phyloP scores from a whole-genome alignment of 148 eudicot genomes.

The Rhododendron mucronatum region DNA sequence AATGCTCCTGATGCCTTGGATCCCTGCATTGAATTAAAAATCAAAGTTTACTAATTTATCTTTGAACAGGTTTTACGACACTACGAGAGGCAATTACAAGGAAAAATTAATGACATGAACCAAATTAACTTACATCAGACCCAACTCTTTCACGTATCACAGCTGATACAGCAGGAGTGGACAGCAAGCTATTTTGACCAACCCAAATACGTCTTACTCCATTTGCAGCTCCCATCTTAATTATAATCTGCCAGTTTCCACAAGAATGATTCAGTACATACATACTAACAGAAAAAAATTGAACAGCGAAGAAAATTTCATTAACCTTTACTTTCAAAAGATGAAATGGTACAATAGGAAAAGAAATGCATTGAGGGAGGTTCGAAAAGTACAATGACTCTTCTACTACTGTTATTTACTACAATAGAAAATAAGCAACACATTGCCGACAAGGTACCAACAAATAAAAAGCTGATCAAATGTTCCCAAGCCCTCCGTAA shows the following conservation, averaged over 20 bases:
- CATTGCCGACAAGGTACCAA: not conserved
- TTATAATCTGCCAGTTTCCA: slow-evolving; percentile 60
- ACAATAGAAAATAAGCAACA: not conserved
- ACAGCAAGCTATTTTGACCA: slow-evolving; percentile 85
- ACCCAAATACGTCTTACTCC: slow-evolving; percentile 95
- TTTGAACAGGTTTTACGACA: not conserved
- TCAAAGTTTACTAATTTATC: not conserved
- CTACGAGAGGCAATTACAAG: not conserved
- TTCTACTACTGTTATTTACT: not conserved
- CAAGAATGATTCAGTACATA: not conserved
- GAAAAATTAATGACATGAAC: slow-evolving; percentile 5
- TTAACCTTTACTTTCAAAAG: not conserved
- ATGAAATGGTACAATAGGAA: not conserved
- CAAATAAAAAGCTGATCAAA: not conserved
- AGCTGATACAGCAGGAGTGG: slow-evolving; percentile 99
- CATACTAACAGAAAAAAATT: not conserved
- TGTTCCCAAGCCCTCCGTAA: not conserved
- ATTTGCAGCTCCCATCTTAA: slow-evolving; percentile 97
- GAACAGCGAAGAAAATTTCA: not conserved
- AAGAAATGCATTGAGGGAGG: not conserved
- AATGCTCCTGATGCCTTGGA: slow-evolving; percentile 86
- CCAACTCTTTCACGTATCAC: slow-evolving; percentile 95
- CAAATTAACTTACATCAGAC: slow-evolving; percentile 57
- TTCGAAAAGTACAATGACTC: not conserved
- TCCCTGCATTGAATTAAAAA: slow-evolving; percentile 35